Percentiles rank a stretch among this genome's conserved stretches.
phyloP scores from a whole-genome alignment of 163 green algal genomes.

The Volvox carteri region DNA sequence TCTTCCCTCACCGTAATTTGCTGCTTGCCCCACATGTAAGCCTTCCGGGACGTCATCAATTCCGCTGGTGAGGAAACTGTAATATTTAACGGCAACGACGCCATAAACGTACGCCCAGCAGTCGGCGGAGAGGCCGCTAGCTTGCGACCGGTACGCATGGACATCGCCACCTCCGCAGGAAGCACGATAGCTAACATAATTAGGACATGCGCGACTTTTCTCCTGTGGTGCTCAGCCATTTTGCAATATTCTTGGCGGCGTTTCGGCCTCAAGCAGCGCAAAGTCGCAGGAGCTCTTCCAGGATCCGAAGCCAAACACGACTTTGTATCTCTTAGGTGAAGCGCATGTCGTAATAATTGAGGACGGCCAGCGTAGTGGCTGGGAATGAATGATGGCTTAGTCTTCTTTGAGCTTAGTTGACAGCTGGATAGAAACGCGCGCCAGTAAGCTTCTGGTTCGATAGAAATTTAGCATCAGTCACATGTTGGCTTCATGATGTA shows the following conservation, averaged over 20 bases:
- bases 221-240: background rate
- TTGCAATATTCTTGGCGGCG: background rate
- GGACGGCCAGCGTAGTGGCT: too few relatives aligned
- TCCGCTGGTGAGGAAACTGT: background rate
- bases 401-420: too few relatives aligned
- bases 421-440: too few relatives aligned
- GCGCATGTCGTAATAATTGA: too few relatives aligned
- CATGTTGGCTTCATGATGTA: too few relatives aligned
- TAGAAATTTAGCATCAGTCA: too few relatives aligned
- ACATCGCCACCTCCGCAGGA: background rate
- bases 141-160: background rate
- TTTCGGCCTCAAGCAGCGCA: too few relatives aligned
- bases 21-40: background rate
- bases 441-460: too few relatives aligned
- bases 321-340: too few relatives aligned
- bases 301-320: too few relatives aligned
- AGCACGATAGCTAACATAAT: background rate
- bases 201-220: background rate
- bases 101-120: background rate
- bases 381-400: too few relatives aligned
- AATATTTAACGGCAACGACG: background rate
- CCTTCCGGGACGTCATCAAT: background rate
- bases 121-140: background rate
- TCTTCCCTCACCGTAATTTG: background rate
- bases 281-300: too few relatives aligned